Conservation (phyloP, 1,284 basidiomycete genomes). For the Takashimella tepidaria region DNA sequence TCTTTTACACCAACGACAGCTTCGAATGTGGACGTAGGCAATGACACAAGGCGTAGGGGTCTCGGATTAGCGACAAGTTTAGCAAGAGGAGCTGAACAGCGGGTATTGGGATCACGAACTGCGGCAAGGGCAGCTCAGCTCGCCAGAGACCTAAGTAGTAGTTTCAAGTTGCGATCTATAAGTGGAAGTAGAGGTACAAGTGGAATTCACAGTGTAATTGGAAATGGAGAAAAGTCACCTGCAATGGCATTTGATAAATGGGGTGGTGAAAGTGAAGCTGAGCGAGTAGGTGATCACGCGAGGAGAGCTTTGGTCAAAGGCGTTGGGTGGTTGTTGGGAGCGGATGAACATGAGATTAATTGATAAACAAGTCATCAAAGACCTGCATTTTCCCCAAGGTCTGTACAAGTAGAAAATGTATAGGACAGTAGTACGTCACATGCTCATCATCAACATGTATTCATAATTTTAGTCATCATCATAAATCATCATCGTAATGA, state of each 20-base stretch:
- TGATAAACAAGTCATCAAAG: too few relatives aligned
- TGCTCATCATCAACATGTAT: too few relatives aligned
- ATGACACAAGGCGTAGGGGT: too few relatives aligned
- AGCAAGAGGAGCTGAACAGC: constrained; percentile 19
- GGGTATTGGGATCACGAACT: constrained; percentile 40
- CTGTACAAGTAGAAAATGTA: too few relatives aligned
- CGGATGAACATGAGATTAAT: constrained; percentile 40
- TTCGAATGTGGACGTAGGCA: too few relatives aligned
- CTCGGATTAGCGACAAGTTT: constrained; percentile 1
- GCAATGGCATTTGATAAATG: constrained; percentile 18
- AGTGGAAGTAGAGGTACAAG: background rate
- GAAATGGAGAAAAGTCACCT: background rate
- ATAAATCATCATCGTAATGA: too few relatives aligned
- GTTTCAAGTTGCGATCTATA: constrained; percentile 5
- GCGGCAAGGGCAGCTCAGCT: constrained; percentile 42
- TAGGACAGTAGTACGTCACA: too few relatives aligned
- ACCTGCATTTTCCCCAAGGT: too few relatives aligned
- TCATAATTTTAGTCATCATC: too few relatives aligned
- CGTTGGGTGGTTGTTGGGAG: constrained; percentile 48
- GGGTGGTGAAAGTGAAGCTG: constrained; percentile 24
- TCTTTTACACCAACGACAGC: too few relatives aligned
- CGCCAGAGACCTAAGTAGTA: constrained; percentile 28
- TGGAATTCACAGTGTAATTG: too few relatives aligned
- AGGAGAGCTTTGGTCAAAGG: constrained; percentile 44
- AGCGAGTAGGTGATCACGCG: constrained; percentile 39